Conservation (phyloP, 2,329 filamentous ascomycete genomes). For the Venturiaceae sp. region DNA sequence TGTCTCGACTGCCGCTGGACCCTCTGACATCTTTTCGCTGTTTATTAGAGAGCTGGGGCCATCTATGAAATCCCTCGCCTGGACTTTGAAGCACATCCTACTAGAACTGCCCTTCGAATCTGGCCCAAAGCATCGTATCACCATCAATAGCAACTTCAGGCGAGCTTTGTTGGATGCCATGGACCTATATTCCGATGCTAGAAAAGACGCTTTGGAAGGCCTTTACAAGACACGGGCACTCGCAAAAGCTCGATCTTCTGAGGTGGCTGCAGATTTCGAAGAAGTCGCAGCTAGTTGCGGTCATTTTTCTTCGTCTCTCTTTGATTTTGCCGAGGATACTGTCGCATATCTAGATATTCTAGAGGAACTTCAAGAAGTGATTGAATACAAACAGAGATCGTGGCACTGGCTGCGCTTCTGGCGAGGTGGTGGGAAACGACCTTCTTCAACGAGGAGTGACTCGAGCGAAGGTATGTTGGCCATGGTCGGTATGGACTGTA, state of each 20-base stretch:
- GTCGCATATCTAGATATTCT: conserved; percentile 72
- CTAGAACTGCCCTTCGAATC: conserved; percentile 75
- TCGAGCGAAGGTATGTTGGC: conserved; percentile 9
- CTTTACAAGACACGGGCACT: conserved; percentile 75
- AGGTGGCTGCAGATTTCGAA: conserved; percentile 85
- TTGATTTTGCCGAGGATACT: conserved; percentile 87
- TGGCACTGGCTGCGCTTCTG: conserved; percentile 89
- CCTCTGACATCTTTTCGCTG: conserved; percentile 80
- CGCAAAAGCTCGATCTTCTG: conserved; percentile 56
- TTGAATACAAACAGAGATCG: conserved; percentile 52
- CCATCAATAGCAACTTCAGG: conserved; percentile 69
- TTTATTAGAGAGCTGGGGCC: conserved; percentile 86
- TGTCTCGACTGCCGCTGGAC: conserved; percentile 17
- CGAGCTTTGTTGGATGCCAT: conserved; percentile 74
- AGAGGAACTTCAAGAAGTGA: conserved; percentile 73
- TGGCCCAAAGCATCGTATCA: conserved; percentile 57
- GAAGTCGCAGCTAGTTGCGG: conserved; percentile 97
- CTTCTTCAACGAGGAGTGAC: conserved; percentile 7
- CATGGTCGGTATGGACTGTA: no score
- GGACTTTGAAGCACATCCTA: conserved; percentile 79
- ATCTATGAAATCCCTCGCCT: conserved; percentile 92
- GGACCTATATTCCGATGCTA: conserved; percentile 64
- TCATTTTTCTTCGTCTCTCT: conserved; percentile 86
- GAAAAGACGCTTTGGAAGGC: conserved; percentile 64
- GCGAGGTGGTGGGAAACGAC: conserved; percentile 25